phyloP scores from a whole-genome alignment of 2,329 filamentous ascomycete genomes.

The Colletotrichum sp. region DNA sequence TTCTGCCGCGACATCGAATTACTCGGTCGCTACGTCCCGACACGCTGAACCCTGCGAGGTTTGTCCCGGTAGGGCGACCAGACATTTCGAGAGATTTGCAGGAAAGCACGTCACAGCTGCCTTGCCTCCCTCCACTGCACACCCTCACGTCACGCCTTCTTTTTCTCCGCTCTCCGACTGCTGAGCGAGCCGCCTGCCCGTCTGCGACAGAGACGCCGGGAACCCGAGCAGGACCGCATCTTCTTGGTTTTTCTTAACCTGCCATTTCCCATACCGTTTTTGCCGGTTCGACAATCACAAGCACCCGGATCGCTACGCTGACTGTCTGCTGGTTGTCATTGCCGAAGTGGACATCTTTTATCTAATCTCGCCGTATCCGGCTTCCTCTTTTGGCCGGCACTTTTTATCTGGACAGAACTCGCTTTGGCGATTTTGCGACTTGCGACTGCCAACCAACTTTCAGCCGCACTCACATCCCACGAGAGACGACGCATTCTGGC shows the following conservation, averaged over 20 bases:
- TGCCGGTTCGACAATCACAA: neutral
- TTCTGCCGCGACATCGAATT: neutral
- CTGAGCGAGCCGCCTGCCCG: neutral
- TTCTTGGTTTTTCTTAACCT: neutral
- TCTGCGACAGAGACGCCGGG: neutral
- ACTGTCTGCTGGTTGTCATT: neutral
- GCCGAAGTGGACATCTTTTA: neutral
- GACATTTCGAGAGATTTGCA: slow-evolving; percentile 15
- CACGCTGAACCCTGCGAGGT: slow-evolving; percentile 1
- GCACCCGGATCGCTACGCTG: neutral
- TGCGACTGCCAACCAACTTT: neutral
- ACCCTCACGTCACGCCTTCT: neutral
- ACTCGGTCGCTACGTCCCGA: slow-evolving; percentile 13
- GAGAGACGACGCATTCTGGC: slow-evolving; percentile 5
- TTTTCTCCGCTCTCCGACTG: neutral
- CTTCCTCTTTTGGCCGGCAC: neutral
- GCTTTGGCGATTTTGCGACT: neutral
- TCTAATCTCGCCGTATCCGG: slow-evolving; percentile 9
- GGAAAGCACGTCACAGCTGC: slow-evolving; percentile 18
- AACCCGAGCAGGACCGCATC: neutral
- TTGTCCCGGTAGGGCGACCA: slow-evolving; percentile 2
- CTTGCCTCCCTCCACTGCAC: neutral
- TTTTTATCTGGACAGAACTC: slow-evolving; percentile 1
- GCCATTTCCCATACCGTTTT: neutral
- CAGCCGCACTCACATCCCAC: neutral